phyloP scores from a whole-genome alignment of 192 early-diverging fungal genomes.

The Coemansia reversa region DNA sequence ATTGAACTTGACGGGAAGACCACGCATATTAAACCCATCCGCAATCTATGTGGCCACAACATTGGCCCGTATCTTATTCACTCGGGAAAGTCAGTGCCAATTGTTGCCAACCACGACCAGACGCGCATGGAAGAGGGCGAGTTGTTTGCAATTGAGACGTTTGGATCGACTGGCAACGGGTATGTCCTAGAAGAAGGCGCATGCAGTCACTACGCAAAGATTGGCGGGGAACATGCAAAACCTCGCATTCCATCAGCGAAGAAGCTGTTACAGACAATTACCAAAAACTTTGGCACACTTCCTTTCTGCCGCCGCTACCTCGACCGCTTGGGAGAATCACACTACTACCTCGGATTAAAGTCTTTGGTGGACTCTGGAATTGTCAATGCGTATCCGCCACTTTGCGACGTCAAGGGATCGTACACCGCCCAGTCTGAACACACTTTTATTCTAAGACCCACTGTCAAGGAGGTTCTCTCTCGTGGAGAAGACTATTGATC shows the following conservation, averaged over 20 bases:
- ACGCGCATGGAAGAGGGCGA: conserved; percentile 98
- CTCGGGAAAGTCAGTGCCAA: conserved; percentile 92
- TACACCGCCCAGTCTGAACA: conserved; percentile 98
- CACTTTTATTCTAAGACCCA: conserved; percentile 87
- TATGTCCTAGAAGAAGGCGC: conserved; percentile 88
- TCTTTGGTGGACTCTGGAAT: conserved; percentile 80
- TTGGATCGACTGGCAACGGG: conserved; percentile 91
- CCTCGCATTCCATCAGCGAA: conserved; percentile 34
- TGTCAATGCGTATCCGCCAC: conserved; percentile 84
- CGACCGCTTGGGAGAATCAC: conserved; percentile 89
- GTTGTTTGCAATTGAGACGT: conserved; percentile 95
- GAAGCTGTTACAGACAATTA: conserved; percentile 57
- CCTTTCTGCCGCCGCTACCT: conserved; percentile 95
- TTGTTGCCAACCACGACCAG: conserved; percentile 80
- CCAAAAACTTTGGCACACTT: conserved; percentile 89
- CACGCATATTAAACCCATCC: conserved; percentile 85
- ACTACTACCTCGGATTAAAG: conserved; percentile 84
- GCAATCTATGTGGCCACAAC: conserved; percentile 95
- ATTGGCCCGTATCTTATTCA: conserved; percentile 93
- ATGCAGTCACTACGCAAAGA: conserved; percentile 86
- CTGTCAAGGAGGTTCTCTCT: conserved; percentile 79
- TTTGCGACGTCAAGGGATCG: conserved; percentile 78
- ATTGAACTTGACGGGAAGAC: conserved; percentile 92
- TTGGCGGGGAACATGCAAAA: conserved; percentile 35
- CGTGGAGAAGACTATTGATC: conserved; percentile 71